These are phyloP conservation scores for Talaromyces sp. DNA, from an alignment of 2,329 filamentous ascomycete genomes.

Conservation along the genomic window DNA sequence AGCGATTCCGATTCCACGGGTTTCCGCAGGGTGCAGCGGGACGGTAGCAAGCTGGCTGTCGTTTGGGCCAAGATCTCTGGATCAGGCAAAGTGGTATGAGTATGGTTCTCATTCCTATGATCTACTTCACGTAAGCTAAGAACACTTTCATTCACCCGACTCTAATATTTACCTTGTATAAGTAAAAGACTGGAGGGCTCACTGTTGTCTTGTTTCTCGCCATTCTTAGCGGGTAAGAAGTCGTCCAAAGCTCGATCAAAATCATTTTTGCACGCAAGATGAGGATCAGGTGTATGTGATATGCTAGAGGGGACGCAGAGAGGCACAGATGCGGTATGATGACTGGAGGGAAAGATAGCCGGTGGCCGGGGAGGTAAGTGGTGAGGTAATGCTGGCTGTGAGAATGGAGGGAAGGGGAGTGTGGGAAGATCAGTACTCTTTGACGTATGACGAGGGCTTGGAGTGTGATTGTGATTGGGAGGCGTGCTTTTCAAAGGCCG, in stretches of 20 bases:
- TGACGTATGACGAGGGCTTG: neutral
- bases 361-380: slow-evolving; percentile 3
- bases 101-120: neutral
- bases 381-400: slow-evolving; percentile 3
- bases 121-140: neutral
- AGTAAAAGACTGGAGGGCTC: neutral
- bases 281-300: neutral
- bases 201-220: neutral
- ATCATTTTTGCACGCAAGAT: neutral
- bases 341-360: neutral
- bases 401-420: neutral
- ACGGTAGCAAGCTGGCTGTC: neutral
- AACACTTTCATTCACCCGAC: neutral
- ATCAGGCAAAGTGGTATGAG: neutral
- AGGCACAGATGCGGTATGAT: neutral
- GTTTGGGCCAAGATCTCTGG: neutral
- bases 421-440: neutral
- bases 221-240: neutral
- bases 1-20: neutral
- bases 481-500: neutral
- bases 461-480: neutral
- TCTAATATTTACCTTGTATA: neutral
- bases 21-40: neutral
- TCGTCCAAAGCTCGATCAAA: neutral
- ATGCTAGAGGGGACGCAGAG: neutral